These are phyloP conservation scores for Teratosphaeria destructans DNA, from an alignment of 2,329 filamentous ascomycete species.

Conservation along the genomic window DNA sequence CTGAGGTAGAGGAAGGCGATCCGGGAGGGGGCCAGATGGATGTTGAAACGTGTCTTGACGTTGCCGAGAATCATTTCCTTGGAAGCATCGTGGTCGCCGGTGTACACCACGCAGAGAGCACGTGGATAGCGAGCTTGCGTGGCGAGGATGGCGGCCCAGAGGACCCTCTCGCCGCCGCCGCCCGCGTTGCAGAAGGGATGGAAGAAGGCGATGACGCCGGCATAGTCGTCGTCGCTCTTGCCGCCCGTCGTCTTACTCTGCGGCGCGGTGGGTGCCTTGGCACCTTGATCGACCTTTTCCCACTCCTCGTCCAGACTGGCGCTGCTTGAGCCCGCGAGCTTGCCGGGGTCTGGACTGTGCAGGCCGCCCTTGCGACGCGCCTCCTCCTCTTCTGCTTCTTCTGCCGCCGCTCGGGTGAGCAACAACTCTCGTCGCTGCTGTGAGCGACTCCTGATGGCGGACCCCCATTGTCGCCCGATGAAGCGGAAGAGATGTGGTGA, in stretches of 20 bases:
- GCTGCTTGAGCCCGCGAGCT: conserved; percentile 12
- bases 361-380: conserved; percentile 2
- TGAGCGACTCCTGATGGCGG: conserved; percentile 19
- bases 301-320: conserved; percentile 49
- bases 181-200: conserved; percentile 98
- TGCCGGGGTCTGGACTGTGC: background rate
- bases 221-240: conserved; percentile 47
- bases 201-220: conserved; percentile 87
- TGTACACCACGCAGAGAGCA: conserved; percentile 86
- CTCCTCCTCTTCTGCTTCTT: conserved; percentile 11
- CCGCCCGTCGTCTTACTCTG: conserved; percentile 23
- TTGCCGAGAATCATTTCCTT: conserved; percentile 63
- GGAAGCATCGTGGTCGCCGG: conserved; percentile 80
- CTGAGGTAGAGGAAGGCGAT: conserved; percentile 85
- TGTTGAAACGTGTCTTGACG: conserved; percentile 74
- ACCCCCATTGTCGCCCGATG: conserved; percentile 17
- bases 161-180: conserved; percentile 85
- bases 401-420: conserved; percentile 16
- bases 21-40: conserved; percentile 71
- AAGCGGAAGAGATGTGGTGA: conserved; percentile 16
- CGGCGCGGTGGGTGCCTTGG: conserved; percentile 32
- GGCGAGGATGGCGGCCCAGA: conserved; percentile 89
- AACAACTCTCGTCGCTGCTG: conserved; percentile 23
- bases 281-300: conserved; percentile 51
- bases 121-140: conserved; percentile 83